Conservation (phyloP, 148 eudicot genomes). For the Rhododendron griersonianum region DNA sequence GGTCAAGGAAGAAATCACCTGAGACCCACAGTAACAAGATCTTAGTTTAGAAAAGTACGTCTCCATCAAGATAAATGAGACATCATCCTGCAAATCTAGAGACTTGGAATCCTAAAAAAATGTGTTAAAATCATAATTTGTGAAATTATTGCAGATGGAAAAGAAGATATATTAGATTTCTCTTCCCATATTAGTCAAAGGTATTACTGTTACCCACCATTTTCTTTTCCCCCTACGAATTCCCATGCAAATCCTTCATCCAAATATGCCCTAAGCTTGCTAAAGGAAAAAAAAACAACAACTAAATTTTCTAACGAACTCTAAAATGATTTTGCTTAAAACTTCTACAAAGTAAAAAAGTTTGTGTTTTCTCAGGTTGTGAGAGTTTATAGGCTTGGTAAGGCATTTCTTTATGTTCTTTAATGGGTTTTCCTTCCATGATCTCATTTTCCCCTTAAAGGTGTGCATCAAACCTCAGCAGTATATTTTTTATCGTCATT, state of each 20-base stretch:
- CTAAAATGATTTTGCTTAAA: neutral
- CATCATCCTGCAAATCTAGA: neutral
- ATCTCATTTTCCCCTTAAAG: neutral
- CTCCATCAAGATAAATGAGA: neutral
- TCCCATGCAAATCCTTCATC: neutral
- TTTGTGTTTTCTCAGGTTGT: neutral
- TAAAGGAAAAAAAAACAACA: neutral
- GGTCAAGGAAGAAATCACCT: constrained; percentile 36
- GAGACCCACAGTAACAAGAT: neutral
- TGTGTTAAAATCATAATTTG: neutral
- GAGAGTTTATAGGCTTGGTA: neutral
- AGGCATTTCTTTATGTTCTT: neutral
- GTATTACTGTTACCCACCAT: neutral
- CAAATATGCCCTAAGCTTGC: neutral
- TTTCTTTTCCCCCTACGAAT: neutral
- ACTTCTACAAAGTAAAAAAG: neutral
- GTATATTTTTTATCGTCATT: neutral
- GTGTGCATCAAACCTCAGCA: neutral
- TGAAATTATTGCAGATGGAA: neutral
- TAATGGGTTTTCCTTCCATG: neutral
- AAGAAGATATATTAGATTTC: neutral
- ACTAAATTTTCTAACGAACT: neutral
- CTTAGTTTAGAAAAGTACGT: neutral
- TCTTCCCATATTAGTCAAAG: neutral
- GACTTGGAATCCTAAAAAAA: neutral